phyloP scores from a whole-genome alignment of 139 green algal genomes.

The Diplosphaera chodatii region DNA sequence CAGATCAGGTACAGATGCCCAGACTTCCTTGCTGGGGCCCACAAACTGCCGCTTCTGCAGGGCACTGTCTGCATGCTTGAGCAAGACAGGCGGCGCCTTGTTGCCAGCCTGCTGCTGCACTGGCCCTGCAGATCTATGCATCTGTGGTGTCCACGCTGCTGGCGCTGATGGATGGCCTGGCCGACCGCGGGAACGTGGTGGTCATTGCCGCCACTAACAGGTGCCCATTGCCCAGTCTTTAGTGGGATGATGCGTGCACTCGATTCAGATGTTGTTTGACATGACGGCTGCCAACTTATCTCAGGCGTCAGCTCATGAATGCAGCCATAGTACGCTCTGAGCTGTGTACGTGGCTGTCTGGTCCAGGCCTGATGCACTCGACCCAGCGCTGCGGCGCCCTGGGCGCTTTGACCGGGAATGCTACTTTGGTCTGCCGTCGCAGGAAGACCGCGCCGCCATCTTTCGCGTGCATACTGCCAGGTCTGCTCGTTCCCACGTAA shows the following conservation, averaged over 20 bases:
- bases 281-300: too few relatives aligned
- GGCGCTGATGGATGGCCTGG: slow-evolving; percentile 78
- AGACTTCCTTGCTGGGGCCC: too few relatives aligned
- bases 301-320: too few relatives aligned
- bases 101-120: background rate
- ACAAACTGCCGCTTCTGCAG: too few relatives aligned
- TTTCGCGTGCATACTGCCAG: slow-evolving; percentile 32
- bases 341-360: too few relatives aligned
- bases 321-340: too few relatives aligned
- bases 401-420: slow-evolving; percentile 73
- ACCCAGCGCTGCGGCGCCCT: slow-evolving; percentile 63
- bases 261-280: too few relatives aligned
- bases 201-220: slow-evolving; percentile 81
- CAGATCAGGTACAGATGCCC: slow-evolving; percentile 12
- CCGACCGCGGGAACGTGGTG: slow-evolving; percentile 59
- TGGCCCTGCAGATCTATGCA: slow-evolving; percentile 65
- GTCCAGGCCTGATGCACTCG: slow-evolving; percentile 57
- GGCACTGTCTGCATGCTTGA: too few relatives aligned
- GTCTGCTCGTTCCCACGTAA: too few relatives aligned
- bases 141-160: slow-evolving; percentile 85
- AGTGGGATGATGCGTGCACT: too few relatives aligned
- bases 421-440: slow-evolving; percentile 32
- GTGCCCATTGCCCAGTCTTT: too few relatives aligned
- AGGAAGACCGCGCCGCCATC: slow-evolving; percentile 33
- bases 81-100: too few relatives aligned